A percentile compares a stretch with the other conserved stretches of the same genome.
Conservation (phyloP, 345 rosid genomes). For the Lepidium aucheri region DNA sequence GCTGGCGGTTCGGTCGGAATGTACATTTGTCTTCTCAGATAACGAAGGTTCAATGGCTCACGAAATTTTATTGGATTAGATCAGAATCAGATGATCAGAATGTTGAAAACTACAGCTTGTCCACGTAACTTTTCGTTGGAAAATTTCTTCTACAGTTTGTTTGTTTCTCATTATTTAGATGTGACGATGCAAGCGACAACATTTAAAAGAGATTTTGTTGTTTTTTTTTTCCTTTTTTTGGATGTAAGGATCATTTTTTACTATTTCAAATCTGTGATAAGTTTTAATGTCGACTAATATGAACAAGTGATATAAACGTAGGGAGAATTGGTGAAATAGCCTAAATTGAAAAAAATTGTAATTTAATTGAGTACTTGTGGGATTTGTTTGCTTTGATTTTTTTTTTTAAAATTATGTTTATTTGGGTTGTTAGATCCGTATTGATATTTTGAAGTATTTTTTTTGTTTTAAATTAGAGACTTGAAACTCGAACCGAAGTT, state of each 20-base stretch:
- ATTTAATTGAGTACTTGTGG: no score
- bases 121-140: constrained; percentile 3
- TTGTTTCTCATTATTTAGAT: constrained; percentile 20
- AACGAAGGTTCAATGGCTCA: constrained; percentile 6
- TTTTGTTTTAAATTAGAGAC: no score
- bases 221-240: no score
- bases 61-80: constrained; percentile 3
- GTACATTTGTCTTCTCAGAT: constrained; percentile 1
- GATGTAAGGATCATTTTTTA: not conserved
- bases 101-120: constrained; percentile 2
- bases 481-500: no score
- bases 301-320: no score
- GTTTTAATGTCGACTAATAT: not conserved
- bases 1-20: constrained; percentile 19
- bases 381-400: no score
- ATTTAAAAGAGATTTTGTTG: not conserved
- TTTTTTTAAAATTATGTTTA: no score
- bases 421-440: no score
- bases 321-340: no score
- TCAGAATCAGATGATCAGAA: not conserved
- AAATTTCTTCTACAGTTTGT: constrained; percentile 2
- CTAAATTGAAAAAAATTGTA: no score
- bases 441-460: no score
- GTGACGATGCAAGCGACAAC: constrained; percentile 7
- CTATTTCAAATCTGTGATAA: constrained; percentile 13